phyloP scores from a whole-genome alignment of 208 protist species.

The Acanthamoeba rhysodes region DNA sequence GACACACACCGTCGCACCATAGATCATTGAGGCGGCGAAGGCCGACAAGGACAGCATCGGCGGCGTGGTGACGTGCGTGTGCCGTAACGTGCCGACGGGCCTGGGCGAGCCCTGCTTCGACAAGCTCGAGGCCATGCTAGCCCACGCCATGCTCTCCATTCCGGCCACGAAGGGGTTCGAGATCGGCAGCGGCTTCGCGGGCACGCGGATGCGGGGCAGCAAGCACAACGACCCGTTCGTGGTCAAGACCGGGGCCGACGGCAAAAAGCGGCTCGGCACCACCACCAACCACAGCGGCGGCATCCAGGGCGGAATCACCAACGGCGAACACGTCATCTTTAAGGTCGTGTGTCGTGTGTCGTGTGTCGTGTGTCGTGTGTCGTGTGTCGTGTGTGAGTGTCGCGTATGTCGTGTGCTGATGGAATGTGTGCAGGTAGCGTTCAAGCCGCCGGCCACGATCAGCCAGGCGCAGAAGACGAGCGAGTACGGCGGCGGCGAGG shows the following conservation, averaged over 20 bases:
- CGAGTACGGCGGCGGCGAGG: constrained; percentile 83
- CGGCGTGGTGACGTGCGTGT: constrained; percentile 88
- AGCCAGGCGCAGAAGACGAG: constrained; percentile 86
- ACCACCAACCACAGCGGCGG: constrained; percentile 70
- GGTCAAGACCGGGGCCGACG: constrained; percentile 48
- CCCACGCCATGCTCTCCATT: constrained; percentile 93
- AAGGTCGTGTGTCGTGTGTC: constrained; percentile 8
- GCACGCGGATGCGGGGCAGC: constrained; percentile 86
- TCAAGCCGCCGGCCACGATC: constrained; percentile 93
- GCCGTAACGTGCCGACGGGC: constrained; percentile 85
- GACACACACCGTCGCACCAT: neutral
- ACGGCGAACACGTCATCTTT: constrained; percentile 90
- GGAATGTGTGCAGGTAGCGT: constrained; percentile 83
- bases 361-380: too few species aligned
- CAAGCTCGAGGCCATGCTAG: constrained; percentile 91
- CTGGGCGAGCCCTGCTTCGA: constrained; percentile 92
- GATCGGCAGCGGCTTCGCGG: constrained; percentile 81
- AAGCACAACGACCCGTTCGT: constrained; percentile 91
- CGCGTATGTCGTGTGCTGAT: neutral
- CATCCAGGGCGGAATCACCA: constrained; percentile 90
- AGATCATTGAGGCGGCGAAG: constrained; percentile 78
- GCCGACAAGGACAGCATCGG: constrained; percentile 88
- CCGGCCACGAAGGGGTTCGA: constrained; percentile 91
- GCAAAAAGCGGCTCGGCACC: constrained; percentile 50
- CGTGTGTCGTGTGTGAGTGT: neutral